Conservation (phyloP, 805 yeast species). For the Candida loeiensis region DNA sequence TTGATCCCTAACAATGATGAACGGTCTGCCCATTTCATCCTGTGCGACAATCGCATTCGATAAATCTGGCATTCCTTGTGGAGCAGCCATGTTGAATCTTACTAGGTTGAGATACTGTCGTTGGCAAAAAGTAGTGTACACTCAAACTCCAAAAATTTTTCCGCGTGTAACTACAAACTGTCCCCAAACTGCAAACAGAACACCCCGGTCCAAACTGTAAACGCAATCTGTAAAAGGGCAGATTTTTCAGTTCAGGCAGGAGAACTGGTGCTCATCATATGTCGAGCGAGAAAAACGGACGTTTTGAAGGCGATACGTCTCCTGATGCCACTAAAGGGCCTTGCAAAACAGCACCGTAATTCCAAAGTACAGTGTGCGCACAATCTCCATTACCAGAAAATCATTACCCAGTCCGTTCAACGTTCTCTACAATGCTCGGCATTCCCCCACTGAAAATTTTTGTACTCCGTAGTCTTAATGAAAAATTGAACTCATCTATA, state of each 20-base stretch:
- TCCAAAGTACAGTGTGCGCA: too few relatives aligned
- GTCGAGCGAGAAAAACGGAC: too few relatives aligned
- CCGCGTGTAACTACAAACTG: conserved; percentile 1
- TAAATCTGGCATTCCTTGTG: conserved; percentile 70
- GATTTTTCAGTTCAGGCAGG: too few relatives aligned
- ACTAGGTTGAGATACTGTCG: conserved; percentile 2
- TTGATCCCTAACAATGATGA: conserved; percentile 90
- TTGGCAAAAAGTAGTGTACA: conserved; percentile 3
- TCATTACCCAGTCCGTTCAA: too few relatives aligned
- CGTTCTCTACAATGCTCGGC: background rate
- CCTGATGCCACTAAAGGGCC: too few relatives aligned
- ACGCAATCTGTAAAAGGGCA: too few relatives aligned
- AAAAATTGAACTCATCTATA: background rate
- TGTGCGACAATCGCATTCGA: conserved; percentile 98
- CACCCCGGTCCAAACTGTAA: background rate
- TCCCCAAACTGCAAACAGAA: background rate
- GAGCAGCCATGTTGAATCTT: conserved; percentile 14
- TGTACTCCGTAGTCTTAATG: background rate
- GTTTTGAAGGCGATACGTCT: too few relatives aligned
- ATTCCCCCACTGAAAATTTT: background rate
- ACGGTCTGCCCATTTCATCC: conserved; percentile 99
- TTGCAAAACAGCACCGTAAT: too few relatives aligned
- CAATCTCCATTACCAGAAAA: too few relatives aligned
- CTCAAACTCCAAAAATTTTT: conserved; percentile 8
- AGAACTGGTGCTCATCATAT: too few relatives aligned